Base-by-base conservation (phyloP, 2,329 filamentous ascomycete species). In the Venturia oleaginea region DNA sequence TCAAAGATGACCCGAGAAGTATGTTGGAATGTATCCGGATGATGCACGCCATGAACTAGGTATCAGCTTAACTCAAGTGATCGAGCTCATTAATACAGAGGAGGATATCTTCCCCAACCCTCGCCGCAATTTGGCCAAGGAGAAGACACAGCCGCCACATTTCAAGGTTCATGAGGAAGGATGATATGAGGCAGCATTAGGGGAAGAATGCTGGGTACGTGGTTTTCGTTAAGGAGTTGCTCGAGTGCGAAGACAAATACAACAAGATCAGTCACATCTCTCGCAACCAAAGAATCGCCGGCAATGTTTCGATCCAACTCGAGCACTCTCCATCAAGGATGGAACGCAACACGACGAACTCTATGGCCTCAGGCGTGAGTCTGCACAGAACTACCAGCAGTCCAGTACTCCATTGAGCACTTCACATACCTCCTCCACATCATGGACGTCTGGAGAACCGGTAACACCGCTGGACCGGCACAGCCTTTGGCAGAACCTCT, bases 1-100 rank as follows among this genome's bases (percentile, higher is more conserved):
- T 57, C 30, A 57, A 57, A 17, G 30, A 57, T 8, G 51, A 57
- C 19, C 51, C 51, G 51, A 57, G 19, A 57, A 57, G 30, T 57
- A 57, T 32, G 11, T 57, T 15, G 30, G 51, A 2, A 57, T 57
- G 51, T 1, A 57, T 17, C 51, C 51, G 4, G 11, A 15, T 3
- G 30, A 34, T 7, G 51, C 51, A 15, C 13, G 51, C 19, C 0
- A n/a, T 22, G 51, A 57, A 32, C 11, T 57, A 7, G 51, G 51
- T 7, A 34, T 57, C 17, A 30, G 8, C 3, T 15, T 57, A 8
- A 7, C 10, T 34, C 27, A 57, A n/a, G 6, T 57, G 27, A 34
- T 34, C 4, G 7, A 34, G 27, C 51, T 57, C 15, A 19, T 57
- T 15, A 3, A 19, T n/a, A 15, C 51, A 32, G 51, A 34, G 19